Percentiles rank a stretch among this genome's conserved stretches.
phyloP scores from a whole-genome alignment of 768 basidiomycete species.

The Rubroboletus satanas region DNA sequence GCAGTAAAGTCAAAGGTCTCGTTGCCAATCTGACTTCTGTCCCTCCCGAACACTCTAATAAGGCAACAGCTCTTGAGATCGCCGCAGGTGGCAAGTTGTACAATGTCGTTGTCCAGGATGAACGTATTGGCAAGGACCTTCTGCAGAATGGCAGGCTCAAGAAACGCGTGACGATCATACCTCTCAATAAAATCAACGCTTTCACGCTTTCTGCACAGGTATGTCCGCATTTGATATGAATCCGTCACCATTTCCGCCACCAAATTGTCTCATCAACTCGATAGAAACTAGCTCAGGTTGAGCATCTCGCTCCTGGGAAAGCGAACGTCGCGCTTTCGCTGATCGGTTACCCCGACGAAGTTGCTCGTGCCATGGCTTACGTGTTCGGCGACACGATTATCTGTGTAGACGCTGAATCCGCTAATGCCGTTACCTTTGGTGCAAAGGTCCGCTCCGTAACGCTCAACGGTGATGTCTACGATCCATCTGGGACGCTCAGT shows the following conservation, averaged over 20 bases:
- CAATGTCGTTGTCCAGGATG: constrained; percentile 92
- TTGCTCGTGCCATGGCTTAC: constrained; percentile 84
- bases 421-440: constrained; percentile 84
- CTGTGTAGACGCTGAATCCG: constrained; percentile 83
- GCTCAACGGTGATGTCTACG: constrained; percentile 92
- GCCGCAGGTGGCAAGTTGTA: constrained; percentile 86
- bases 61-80: constrained; percentile 89
- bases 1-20: constrained; percentile 82
- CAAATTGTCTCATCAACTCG: neutral
- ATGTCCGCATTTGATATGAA: constrained; percentile 9
- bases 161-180: constrained; percentile 91
- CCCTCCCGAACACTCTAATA: constrained; percentile 61
- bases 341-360: constrained; percentile 75
- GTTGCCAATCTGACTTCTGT: constrained; percentile 87
- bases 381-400: constrained; percentile 93
- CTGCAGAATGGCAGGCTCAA: constrained; percentile 73
- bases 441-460: constrained; percentile 78
- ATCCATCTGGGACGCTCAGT: constrained; percentile 89
- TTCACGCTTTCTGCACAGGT: constrained; percentile 51
- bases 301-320: constrained; percentile 70
- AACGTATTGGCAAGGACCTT: constrained; percentile 81
- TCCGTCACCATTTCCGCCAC: neutral
- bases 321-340: constrained; percentile 86
- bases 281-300: constrained; percentile 75
- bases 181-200: constrained; percentile 84